Percentiles rank a stretch among this genome's conserved stretches.
phyloP scores from a whole-genome alignment of 2,329 filamentous ascomycete genomes.

The Aureobasidium sp. region DNA sequence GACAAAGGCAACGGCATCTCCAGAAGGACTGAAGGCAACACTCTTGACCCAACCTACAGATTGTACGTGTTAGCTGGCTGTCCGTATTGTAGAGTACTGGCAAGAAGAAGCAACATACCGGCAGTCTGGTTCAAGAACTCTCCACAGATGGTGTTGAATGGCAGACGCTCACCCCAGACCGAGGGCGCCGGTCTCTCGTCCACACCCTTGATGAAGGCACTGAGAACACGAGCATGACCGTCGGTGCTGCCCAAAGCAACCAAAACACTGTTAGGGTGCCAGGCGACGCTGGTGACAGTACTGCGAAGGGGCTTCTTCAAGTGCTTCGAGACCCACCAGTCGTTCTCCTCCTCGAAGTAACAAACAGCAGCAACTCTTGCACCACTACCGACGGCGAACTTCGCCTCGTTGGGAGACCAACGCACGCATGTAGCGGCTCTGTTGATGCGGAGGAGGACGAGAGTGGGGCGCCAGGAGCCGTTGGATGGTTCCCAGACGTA shows the following conservation, averaged over 20 bases:
- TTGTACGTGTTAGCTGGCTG: neutral
- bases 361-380: constrained; percentile 93
- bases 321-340: constrained; percentile 99
- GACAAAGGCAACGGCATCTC: constrained; percentile 86
- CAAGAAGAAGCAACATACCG: neutral
- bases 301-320: constrained; percentile 98
- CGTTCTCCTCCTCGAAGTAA: constrained; percentile 98
- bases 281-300: constrained; percentile 88
- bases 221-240: constrained; percentile 90
- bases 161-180: constrained; percentile 88
- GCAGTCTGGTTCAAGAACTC: constrained; percentile 94
- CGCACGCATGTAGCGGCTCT: constrained; percentile 92
- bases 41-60: constrained; percentile 77
- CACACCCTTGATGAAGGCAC: constrained; percentile 90
- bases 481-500: constrained; percentile 85
- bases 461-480: constrained; percentile 93
- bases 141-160: constrained; percentile 97
- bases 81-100: neutral
- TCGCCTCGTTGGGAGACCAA: constrained; percentile 93
- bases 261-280: constrained; percentile 96
- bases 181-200: constrained; percentile 77
- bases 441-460: constrained; percentile 95
- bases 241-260: constrained; percentile 94
- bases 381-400: constrained; percentile 95
- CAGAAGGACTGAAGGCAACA: constrained; percentile 85